These are phyloP conservation scores for Cinnamomum micranthum DNA, from an alignment of 164 flowering plant species.

Conservation along the genomic window DNA sequence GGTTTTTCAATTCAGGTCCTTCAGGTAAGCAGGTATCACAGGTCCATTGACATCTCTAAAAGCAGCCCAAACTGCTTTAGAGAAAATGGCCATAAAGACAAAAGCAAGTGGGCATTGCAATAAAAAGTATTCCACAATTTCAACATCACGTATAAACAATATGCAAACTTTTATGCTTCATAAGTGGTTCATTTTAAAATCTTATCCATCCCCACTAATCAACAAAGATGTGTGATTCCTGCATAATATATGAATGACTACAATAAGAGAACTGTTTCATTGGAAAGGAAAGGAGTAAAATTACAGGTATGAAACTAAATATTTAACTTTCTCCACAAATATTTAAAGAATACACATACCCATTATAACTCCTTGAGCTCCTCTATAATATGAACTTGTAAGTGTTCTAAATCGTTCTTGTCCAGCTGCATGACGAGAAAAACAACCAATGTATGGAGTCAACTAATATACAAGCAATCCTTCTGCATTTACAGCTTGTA, in stretches of 20 bases:
- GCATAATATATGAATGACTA: not conserved
- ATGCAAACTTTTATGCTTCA: too few relatives aligned
- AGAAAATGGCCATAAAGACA: too few relatives aligned
- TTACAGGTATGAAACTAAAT: not conserved
- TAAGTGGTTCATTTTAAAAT: too few relatives aligned
- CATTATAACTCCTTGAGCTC: slow-evolving; percentile 71
- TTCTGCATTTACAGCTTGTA: not conserved
- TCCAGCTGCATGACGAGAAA: slow-evolving; percentile 52
- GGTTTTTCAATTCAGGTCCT: too few relatives aligned
- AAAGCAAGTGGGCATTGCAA: too few relatives aligned
- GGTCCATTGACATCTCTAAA: too few relatives aligned
- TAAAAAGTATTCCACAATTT: too few relatives aligned
- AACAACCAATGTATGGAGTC: not conserved
- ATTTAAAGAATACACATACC: slow-evolving; percentile 27
- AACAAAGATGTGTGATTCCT: not conserved
- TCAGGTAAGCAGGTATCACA: too few relatives aligned
- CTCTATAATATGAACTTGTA: slow-evolving; percentile 69
- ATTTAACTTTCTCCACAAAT: not conserved
- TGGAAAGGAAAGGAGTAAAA: not conserved
- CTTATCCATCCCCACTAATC: too few relatives aligned
- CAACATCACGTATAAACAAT: too few relatives aligned
- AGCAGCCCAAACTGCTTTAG: too few relatives aligned
- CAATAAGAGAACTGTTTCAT: not conserved
- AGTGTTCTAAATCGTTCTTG: slow-evolving; percentile 73
- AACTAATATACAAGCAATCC: not conserved